Base-by-base conservation (phyloP, 2,329 filamentous ascomycete genomes). In the Nothopassalora personata region DNA sequence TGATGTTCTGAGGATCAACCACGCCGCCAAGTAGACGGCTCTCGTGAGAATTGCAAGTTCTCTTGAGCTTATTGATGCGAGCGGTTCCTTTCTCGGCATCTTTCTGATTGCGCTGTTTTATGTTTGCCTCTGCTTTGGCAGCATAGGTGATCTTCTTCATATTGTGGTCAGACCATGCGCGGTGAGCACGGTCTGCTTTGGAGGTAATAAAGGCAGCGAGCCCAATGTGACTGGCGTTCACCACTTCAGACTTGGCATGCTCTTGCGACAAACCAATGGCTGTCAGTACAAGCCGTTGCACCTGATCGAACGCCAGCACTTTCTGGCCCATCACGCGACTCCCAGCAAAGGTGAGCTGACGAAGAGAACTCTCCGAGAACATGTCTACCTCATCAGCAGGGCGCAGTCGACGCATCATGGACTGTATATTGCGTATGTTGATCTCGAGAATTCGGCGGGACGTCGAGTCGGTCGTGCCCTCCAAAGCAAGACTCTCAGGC, bases 1-100 rank as follows among this genome's bases (percentile, higher is more conserved):
- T 86, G 64, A 99, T 90, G 67, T 89, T 89, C 50, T 86, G 81
- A 6, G 90, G 85, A 69, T 96, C 86, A 36, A 96, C 86, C 3
- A 97, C 87, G 9, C 93, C 91, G 3, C 84, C 83, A 49, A 96
- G 78, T 7, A 99, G 81, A 66, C 87, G 88, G 73, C 90, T 90
- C 73, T 97, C 94, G 64, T 96, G 86, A 54, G 86, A 81, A 58
- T 88, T 91, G 66, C 83, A 85, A 46, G 79, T 85, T 67, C 80
- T 80, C 61, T 78, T 80, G 59, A 83, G 68, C 47, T 79, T 76
- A 28, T 77, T 78, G 18, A 85, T 56, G 27, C 28, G 64, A 54
- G 47, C 53, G 57, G 49, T 61, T 39, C 13, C 54, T 23, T 64
- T 53, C 28, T 58, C 59, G 13, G 33, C 19, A 9, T 36, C 51